These are phyloP conservation scores for Fusarium abutilonis DNA, from an alignment of 2,329 filamentous ascomycete species.

Conservation along the genomic window DNA sequence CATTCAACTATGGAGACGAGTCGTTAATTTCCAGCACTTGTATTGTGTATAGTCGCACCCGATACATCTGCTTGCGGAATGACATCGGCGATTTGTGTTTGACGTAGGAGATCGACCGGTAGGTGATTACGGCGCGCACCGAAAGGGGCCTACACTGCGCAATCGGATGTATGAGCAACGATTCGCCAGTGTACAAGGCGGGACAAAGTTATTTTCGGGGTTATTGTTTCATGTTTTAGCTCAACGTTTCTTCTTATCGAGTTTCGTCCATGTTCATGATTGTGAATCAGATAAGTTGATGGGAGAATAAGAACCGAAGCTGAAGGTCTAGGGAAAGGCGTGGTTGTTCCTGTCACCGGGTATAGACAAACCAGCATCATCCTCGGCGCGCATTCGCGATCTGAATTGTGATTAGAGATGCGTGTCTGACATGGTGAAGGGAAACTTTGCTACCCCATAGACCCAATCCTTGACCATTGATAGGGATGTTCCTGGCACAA, in stretches of 20 bases:
- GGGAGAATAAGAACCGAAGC: not conserved
- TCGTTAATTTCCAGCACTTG: constrained; percentile 23
- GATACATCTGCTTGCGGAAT: constrained; percentile 11
- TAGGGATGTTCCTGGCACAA: constrained; percentile 16
- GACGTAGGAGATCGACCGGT: constrained; percentile 1
- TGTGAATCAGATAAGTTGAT: not conserved
- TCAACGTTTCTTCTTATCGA: constrained; percentile 12
- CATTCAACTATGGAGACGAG: constrained; percentile 8
- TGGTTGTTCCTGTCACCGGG: not conserved
- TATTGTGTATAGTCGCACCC: constrained; percentile 24
- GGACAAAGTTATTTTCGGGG: constrained; percentile 22
- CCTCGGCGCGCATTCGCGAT: constrained; percentile 6
- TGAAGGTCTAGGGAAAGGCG: not conserved
- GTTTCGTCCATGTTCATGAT: not conserved
- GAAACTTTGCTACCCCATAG: constrained; percentile 21
- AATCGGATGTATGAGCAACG: not conserved
- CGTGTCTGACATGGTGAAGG: constrained; percentile 22
- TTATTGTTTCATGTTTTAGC: constrained; percentile 29
- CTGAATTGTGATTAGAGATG: constrained; percentile 3
- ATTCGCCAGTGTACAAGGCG: constrained; percentile 6
- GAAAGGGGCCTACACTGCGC: constrained; percentile 13
- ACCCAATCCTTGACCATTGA: constrained; percentile 21
- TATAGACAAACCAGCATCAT: not conserved
- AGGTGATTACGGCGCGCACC: not conserved
- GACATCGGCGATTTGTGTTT: constrained; percentile 2